phyloP scores from a whole-genome alignment of 495 filamentous ascomycete genomes.

The Neurospora cerealis region DNA sequence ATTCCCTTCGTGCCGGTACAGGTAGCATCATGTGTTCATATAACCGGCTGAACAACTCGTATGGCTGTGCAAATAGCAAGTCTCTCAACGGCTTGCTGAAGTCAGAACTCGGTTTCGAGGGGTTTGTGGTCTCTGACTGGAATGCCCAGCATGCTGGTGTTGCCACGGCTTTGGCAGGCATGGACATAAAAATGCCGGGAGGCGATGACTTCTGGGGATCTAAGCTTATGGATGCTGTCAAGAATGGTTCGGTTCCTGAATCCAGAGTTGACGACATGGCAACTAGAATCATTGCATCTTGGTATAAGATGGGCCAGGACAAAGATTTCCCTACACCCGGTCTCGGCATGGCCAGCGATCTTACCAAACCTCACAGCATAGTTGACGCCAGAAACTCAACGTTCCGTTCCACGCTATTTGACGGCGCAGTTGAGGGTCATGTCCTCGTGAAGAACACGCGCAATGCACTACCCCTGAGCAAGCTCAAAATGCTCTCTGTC shows the following conservation, averaged over 20 bases:
- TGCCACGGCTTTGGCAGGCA: slow-evolving; percentile 41
- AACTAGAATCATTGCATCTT: slow-evolving; percentile 47
- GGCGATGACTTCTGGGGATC: slow-evolving; percentile 32
- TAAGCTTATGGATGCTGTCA: slow-evolving; percentile 34
- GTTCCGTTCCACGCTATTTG: slow-evolving; percentile 29
- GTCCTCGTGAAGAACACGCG: slow-evolving; percentile 55
- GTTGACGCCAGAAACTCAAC: slow-evolving; percentile 39
- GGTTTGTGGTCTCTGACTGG: slow-evolving; percentile 60
- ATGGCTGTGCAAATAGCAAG: slow-evolving; percentile 55
- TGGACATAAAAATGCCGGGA: slow-evolving; percentile 54
- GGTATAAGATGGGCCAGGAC: slow-evolving; percentile 49
- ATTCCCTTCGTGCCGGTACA: slow-evolving; percentile 51
- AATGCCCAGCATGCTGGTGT: slow-evolving; percentile 48
- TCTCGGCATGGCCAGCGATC: slow-evolving; percentile 37
- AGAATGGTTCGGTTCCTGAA: slow-evolving; percentile 39
- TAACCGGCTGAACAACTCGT: slow-evolving; percentile 55
- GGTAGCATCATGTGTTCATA: slow-evolving; percentile 64
- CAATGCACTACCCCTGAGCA: slow-evolving; percentile 44
- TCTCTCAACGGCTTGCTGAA: slow-evolving; percentile 54
- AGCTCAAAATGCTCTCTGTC: slow-evolving; percentile 36
- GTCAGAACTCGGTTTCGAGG: slow-evolving; percentile 49
- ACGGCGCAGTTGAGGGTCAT: slow-evolving; percentile 43
- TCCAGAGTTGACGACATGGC: slow-evolving; percentile 45
- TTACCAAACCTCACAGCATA: slow-evolving; percentile 41
- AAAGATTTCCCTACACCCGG: slow-evolving; percentile 35